Conservation (phyloP, 1,139 yeast species). For the Citeromyces hawaiiensis region DNA sequence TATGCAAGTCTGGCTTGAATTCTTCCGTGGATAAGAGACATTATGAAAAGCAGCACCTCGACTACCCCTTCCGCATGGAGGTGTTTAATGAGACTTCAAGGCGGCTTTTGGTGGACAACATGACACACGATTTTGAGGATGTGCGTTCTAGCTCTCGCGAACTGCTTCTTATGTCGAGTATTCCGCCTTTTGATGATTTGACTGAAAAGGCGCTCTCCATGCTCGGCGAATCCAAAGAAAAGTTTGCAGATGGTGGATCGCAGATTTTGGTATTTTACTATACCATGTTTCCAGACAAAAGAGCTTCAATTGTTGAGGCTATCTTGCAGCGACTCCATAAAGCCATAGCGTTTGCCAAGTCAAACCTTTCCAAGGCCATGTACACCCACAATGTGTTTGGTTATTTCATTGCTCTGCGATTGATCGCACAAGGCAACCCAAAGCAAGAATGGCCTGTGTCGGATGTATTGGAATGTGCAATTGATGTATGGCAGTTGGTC, state of each 20-base stretch:
- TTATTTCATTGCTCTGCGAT: constrained; percentile 38
- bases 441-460: constrained; percentile 2
- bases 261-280: constrained; percentile 38
- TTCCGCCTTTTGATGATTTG: constrained; percentile 14
- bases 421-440: constrained; percentile 24
- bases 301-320: constrained; percentile 6
- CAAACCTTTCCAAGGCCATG: constrained; percentile 26
- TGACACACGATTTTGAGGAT: constrained; percentile 66
- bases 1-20: constrained; percentile 49
- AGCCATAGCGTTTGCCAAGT: constrained; percentile 16
- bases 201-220: constrained; percentile 25
- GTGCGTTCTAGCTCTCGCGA: constrained; percentile 40
- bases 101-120: constrained; percentile 40
- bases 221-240: constrained; percentile 46
- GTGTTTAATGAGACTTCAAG: constrained; percentile 26
- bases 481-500: constrained; percentile 38
- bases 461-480: constrained; percentile 14
- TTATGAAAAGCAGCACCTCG: constrained; percentile 25
- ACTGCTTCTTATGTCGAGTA: constrained; percentile 37
- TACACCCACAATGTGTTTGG: constrained; percentile 49
- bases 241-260: constrained; percentile 78
- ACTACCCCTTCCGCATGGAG: constrained; percentile 30
- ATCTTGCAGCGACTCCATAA: constrained; percentile 19
- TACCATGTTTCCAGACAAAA: constrained; percentile 13
- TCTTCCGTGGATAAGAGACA: constrained; percentile 20